phyloP scores from a whole-genome alignment of 1,139 yeast genomes.

The Sugiyamaella neomexicana region DNA sequence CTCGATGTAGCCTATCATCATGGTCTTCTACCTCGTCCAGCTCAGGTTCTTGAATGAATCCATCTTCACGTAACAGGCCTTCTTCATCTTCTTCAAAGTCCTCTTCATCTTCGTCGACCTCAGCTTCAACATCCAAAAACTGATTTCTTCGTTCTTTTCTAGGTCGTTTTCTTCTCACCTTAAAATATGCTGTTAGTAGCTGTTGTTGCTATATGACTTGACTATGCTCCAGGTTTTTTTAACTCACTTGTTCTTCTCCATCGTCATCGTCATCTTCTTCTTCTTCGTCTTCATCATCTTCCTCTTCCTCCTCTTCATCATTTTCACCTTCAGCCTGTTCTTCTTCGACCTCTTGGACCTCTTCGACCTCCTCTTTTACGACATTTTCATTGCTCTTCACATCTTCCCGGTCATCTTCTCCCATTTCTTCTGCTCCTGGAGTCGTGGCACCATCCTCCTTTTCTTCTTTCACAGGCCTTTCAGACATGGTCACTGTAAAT shows the following conservation, averaged over 20 bases:
- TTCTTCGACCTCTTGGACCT: constrained; percentile 3
- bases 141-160: constrained; percentile 75
- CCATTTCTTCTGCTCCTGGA: constrained; percentile 6
- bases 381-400: constrained; percentile 34
- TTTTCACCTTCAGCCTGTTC: constrained; percentile 8
- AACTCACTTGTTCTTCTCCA: constrained; percentile 32
- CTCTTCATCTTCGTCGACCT: constrained; percentile 97
- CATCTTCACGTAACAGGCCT: constrained; percentile 75
- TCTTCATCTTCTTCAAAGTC: constrained; percentile 94
- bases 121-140: constrained; percentile 98
- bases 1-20: constrained; percentile 80
- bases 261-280: constrained; percentile 35
- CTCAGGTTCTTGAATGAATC: constrained; percentile 45
- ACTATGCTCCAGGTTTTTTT: constrained; percentile 24
- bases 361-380: constrained; percentile 9
- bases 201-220: constrained; percentile 29
- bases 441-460: constrained; percentile 2
- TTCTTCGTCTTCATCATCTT: constrained; percentile 31
- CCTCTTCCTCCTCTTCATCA: constrained; percentile 30
- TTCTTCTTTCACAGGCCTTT: constrained; percentile 1
- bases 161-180: constrained; percentile 62
- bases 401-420: constrained; percentile 1
- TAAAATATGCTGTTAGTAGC: constrained; percentile 40
- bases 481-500: constrained; percentile 8
- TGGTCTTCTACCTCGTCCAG: constrained; percentile 64